Evolutionary conservation across 2,329 filamentous ascomycete genomes (phyloP).

Genomic region (Pestalotiopsis sp.): DNA sequence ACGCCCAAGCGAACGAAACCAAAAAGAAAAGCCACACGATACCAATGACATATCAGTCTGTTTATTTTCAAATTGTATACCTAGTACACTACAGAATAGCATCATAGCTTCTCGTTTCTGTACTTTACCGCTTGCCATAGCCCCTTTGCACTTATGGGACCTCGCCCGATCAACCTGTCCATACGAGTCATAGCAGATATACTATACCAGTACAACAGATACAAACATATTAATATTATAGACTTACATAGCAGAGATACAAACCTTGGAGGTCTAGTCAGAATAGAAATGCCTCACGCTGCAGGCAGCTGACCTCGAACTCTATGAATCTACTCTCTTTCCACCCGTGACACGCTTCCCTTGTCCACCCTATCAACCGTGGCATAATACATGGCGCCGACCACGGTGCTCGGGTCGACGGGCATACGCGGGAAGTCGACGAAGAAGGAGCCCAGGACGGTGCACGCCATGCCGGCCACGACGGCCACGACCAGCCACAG

Average conservation of each 20-base stretch:
- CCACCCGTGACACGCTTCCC: no score
- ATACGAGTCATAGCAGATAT: slow-evolving; percentile 1
- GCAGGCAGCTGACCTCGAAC: no score
- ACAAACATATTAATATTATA: background rate
- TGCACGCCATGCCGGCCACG: slow-evolving; percentile 36
- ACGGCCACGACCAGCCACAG: slow-evolving; percentile 35
- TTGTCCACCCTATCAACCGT: background rate
- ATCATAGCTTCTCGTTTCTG: background rate
- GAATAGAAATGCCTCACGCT: no score
- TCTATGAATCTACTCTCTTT: no score
- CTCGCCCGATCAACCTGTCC: slow-evolving; percentile 2
- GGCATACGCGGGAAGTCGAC: slow-evolving; percentile 36
- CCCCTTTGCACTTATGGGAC: background rate
- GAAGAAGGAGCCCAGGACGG: slow-evolving; percentile 34
- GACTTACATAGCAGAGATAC: no score
- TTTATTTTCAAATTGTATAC: background rate
- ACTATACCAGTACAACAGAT: background rate
- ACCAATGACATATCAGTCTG: background rate
- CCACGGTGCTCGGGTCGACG: slow-evolving; percentile 35
- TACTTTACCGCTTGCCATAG: background rate
- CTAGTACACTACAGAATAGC: background rate
- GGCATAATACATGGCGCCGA: slow-evolving; percentile 37
- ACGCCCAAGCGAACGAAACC: background rate
- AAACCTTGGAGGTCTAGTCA: no score
- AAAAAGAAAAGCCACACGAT: background rate